Conservation (phyloP, 208 protist species). For the Wallacemonas sp. region DNA sequence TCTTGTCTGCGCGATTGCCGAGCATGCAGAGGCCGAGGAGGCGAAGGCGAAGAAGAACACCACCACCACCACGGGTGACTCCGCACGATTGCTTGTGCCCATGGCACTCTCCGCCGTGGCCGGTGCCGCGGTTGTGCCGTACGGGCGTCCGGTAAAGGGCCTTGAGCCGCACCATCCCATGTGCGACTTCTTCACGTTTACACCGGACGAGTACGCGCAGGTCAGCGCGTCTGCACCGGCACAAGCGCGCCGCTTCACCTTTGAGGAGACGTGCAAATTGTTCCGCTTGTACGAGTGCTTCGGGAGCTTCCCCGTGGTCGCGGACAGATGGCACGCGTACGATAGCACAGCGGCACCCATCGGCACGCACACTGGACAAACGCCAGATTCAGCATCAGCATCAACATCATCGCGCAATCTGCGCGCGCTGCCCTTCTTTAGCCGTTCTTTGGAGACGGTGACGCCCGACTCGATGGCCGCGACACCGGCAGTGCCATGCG, state of each 20-base stretch:
- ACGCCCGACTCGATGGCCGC: neutral
- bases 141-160: neutral
- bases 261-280: constrained; percentile 37
- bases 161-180: neutral
- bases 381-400: no score
- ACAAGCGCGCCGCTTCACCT: constrained; percentile 27
- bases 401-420: neutral
- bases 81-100: neutral
- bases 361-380: no score
- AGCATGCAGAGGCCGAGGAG: neutral
- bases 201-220: constrained; percentile 44
- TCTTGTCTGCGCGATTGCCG: neutral
- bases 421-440: neutral
- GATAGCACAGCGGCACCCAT: neutral
- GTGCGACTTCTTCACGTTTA: constrained; percentile 51
- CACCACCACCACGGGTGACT: neutral
- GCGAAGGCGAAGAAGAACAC: neutral
- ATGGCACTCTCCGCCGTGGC: neutral
- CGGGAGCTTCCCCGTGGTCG: constrained; percentile 60
- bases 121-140: neutral
- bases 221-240: constrained; percentile 9
- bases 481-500: neutral
- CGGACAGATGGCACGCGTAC: constrained; percentile 47
- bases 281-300: constrained; percentile 56
- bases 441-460: no score